A percentile compares a stretch with the other conserved stretches of the same genome.
phyloP scores from a whole-genome alignment of 2,329 filamentous ascomycete genomes.

The Cladosporium sp. region DNA sequence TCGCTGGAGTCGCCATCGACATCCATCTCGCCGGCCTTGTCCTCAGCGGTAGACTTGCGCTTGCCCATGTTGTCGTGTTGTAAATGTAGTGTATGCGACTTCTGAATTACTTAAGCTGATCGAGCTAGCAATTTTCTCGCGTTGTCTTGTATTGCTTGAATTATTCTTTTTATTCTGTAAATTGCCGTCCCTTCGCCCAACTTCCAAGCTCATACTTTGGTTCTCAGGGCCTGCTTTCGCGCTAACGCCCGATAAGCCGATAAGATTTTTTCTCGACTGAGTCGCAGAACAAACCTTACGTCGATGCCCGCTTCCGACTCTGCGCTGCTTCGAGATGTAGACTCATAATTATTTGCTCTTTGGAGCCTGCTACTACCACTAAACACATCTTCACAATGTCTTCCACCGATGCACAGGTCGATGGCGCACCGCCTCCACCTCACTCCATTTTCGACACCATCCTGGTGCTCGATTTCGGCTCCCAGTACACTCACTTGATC shows the following conservation, averaged over 20 bases:
- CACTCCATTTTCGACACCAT: conserved; percentile 61
- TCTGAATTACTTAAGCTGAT: too few relatives aligned
- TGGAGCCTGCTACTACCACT: background rate
- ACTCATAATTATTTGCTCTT: conserved; percentile 3
- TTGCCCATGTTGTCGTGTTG: conserved; percentile 41
- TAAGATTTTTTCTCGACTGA: conserved; percentile 6
- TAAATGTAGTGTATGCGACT: background rate
- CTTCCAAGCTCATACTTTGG: background rate
- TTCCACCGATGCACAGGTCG: conserved; percentile 27
- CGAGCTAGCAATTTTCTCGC: too few relatives aligned
- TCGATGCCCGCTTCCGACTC: conserved; percentile 4
- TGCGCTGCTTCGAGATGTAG: conserved; percentile 14
- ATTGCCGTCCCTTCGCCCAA: background rate
- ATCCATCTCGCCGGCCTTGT: conserved; percentile 38
- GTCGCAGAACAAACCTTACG: background rate
- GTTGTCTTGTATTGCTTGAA: too few relatives aligned
- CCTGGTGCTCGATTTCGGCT: conserved; percentile 68
- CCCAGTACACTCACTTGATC: conserved; percentile 71
- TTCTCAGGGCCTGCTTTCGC: background rate
- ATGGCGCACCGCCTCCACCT: conserved; percentile 41
- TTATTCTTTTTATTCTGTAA: too few relatives aligned
- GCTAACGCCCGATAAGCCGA: conserved; percentile 5
- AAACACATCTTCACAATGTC: conserved; percentile 19
- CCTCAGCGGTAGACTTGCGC: conserved; percentile 46
- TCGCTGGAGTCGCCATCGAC: conserved; percentile 33